These are phyloP conservation scores for Wickerhamomyces canadensis DNA, from an alignment of 805 yeast species.

Conservation along the genomic window DNA sequence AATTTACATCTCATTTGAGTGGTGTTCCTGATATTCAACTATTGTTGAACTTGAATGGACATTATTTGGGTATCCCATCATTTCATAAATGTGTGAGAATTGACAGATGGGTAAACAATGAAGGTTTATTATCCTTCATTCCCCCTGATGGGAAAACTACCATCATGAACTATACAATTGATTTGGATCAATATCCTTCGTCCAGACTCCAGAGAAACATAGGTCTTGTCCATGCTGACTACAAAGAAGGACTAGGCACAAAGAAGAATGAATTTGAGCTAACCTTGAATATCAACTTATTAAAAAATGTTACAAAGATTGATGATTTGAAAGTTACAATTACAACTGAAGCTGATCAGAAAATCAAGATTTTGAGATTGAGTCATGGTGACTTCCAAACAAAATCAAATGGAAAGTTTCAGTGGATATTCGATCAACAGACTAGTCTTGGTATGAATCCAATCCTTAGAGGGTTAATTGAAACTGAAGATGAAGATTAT, in stretches of 20 bases:
- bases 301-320: conserved; percentile 39
- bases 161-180: conserved; percentile 59
- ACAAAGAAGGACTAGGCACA: conserved; percentile 28
- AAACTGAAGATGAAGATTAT: conserved; percentile 18
- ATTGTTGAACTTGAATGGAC: conserved; percentile 40
- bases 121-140: conserved; percentile 56
- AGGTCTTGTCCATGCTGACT: conserved; percentile 27
- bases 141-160: conserved; percentile 85
- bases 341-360: conserved; percentile 21
- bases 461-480: conserved; percentile 55
- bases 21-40: conserved; percentile 73
- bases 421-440: conserved; percentile 62
- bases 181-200: conserved; percentile 30
- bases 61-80: conserved; percentile 49
- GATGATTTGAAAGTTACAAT: conserved; percentile 42
- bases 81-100: conserved; percentile 68
- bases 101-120: conserved; percentile 41
- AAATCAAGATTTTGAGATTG: conserved; percentile 52
- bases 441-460: conserved; percentile 63
- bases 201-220: conserved; percentile 12
- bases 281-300: conserved; percentile 27
- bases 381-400: conserved; percentile 75
- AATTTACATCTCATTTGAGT: conserved; percentile 62
- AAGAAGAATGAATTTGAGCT: conserved; percentile 35
- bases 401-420: conserved; percentile 45